Evolutionary conservation across 768 basidiomycete genomes (phyloP).

Genomic region (Suillus subluteus): DNA sequence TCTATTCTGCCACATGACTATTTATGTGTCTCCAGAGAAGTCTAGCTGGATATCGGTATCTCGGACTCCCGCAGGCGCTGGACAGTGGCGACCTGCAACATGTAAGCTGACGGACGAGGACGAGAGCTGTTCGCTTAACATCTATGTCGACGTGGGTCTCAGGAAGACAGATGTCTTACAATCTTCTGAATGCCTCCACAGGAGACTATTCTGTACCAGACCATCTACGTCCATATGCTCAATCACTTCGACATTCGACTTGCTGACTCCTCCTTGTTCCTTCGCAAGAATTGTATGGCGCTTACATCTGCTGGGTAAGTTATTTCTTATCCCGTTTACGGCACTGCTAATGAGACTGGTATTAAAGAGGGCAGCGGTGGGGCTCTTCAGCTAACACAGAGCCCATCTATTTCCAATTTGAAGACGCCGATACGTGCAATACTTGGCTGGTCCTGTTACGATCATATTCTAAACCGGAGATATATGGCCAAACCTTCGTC

Average conservation of each 20-base stretch:
- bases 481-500: slow-evolving; percentile 64
- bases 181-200: slow-evolving; percentile 34
- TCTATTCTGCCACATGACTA: slow-evolving; percentile 6
- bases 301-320: slow-evolving; percentile 66
- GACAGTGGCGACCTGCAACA: slow-evolving; percentile 74
- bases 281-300: slow-evolving; percentile 73
- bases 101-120: slow-evolving; percentile 74
- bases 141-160: slow-evolving; percentile 71
- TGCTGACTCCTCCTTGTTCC: slow-evolving; percentile 76
- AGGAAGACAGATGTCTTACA: background rate
- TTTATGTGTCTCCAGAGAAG: slow-evolving; percentile 52
- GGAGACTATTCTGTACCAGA: slow-evolving; percentile 76
- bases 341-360: slow-evolving; percentile 15
- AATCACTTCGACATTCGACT: slow-evolving; percentile 82
- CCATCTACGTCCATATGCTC: slow-evolving; percentile 71
- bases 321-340: slow-evolving; percentile 11
- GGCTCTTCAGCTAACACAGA: slow-evolving; percentile 53
- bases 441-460: slow-evolving; percentile 82
- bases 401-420: slow-evolving; percentile 77
- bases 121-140: slow-evolving; percentile 66
- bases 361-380: slow-evolving; percentile 61
- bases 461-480: slow-evolving; percentile 80
- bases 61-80: slow-evolving; percentile 50
- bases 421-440: slow-evolving; percentile 61
- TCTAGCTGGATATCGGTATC: slow-evolving; percentile 70